Percentiles rank a stretch among this genome's conserved stretches.
phyloP scores from a whole-genome alignment of 1,284 basidiomycete genomes.

The Ustilago crameri region DNA sequence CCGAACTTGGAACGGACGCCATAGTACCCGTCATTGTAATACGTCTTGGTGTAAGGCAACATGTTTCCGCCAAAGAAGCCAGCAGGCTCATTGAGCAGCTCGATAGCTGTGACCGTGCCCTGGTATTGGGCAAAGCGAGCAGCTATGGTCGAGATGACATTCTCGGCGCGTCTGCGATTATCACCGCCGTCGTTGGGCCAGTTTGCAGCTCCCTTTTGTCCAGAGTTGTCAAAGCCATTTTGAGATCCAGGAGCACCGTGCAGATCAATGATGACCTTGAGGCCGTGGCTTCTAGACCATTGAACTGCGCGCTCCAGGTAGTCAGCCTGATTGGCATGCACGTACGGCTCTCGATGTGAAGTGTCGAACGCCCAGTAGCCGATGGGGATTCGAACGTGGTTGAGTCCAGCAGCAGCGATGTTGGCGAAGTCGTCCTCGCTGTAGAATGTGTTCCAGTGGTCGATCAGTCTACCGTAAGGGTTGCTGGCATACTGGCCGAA shows the following conservation, averaged over 20 bases:
- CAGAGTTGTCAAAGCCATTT: slow-evolving; percentile 73
- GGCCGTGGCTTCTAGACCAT: slow-evolving; percentile 81
- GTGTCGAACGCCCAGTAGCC: slow-evolving; percentile 93
- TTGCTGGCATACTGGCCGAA: slow-evolving; percentile 74
- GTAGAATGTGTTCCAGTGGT: slow-evolving; percentile 85
- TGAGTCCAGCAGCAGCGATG: slow-evolving; percentile 70
- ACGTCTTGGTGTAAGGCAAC: slow-evolving; percentile 40
- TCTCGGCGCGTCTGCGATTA: slow-evolving; percentile 78
- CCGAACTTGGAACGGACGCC: slow-evolving; percentile 42
- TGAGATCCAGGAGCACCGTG: slow-evolving; percentile 70
- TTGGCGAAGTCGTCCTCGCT: slow-evolving; percentile 79
- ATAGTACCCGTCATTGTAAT: slow-evolving; percentile 50
- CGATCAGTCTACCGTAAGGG: slow-evolving; percentile 44
- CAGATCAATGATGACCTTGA: slow-evolving; percentile 85
- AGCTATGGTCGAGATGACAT: slow-evolving; percentile 74
- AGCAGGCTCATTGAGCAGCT: slow-evolving; percentile 65
- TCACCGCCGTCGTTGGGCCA: slow-evolving; percentile 78
- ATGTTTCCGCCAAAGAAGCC: slow-evolving; percentile 41
- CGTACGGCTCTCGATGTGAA: slow-evolving; percentile 81
- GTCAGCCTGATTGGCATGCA: slow-evolving; percentile 78
- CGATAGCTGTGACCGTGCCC: slow-evolving; percentile 60
- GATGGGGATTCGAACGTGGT: slow-evolving; percentile 87
- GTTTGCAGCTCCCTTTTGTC: slow-evolving; percentile 75
- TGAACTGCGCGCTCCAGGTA: slow-evolving; percentile 75
- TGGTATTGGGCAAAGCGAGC: slow-evolving; percentile 54